Conservation (phyloP, 2,329 filamentous ascomycete species). For the Apiospora kogelbergensis region DNA sequence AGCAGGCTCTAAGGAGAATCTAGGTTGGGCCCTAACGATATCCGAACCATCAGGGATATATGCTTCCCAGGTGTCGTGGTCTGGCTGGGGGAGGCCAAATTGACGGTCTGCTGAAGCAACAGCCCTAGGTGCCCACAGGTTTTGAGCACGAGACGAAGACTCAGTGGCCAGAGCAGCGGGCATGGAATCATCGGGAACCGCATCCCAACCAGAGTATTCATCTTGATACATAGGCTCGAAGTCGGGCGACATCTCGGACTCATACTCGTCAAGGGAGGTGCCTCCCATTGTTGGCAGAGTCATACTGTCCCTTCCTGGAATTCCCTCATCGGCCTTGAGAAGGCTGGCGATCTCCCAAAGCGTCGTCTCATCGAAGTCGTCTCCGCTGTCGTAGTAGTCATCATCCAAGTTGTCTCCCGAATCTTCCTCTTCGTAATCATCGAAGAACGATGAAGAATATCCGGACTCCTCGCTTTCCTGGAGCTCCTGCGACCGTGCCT, state of each 20-base stretch:
- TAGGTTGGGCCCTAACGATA: neutral
- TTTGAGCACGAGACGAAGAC: neutral
- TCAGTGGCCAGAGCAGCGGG: conserved; percentile 22
- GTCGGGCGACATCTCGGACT: conserved; percentile 31
- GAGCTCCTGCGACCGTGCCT: conserved; percentile 35
- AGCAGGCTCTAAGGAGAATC: neutral
- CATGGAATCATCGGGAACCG: conserved; percentile 27
- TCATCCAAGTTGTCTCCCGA: conserved; percentile 35
- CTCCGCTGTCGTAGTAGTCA: conserved; percentile 37
- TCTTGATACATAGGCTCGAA: conserved; percentile 24
- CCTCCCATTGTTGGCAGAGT: conserved; percentile 27
- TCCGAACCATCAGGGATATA: neutral
- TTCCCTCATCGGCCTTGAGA: conserved; percentile 44
- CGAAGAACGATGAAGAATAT: conserved; percentile 39
- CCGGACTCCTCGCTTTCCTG: conserved; percentile 32
- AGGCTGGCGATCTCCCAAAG: conserved; percentile 65
- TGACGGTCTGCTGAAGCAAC: conserved; percentile 11
- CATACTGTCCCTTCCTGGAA: conserved; percentile 53
- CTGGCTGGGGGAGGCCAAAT: conserved; percentile 18
- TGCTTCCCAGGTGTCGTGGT: neutral
- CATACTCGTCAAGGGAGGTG: conserved; percentile 34
- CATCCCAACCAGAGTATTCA: conserved; percentile 18
- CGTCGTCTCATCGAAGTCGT: conserved; percentile 60
- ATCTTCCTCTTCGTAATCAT: conserved; percentile 58
- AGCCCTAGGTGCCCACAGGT: conserved; percentile 23